These are phyloP conservation scores for Rutstroemia sp. DNA, from an alignment of 2,329 filamentous ascomycete genomes.

Conservation along the genomic window DNA sequence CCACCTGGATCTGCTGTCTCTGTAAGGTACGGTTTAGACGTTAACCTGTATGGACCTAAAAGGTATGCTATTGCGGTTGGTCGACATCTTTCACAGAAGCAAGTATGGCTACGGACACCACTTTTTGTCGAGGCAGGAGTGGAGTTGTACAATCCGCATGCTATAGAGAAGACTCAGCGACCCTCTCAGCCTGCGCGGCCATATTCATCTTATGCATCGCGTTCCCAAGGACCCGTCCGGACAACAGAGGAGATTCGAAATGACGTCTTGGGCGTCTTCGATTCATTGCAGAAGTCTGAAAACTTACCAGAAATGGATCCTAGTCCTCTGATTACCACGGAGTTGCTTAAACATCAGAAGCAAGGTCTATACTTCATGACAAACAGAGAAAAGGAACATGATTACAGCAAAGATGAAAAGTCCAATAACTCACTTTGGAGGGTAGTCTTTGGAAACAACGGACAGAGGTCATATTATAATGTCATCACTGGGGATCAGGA, in stretches of 20 bases:
- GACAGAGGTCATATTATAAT: slow-evolving; percentile 64
- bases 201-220: slow-evolving; percentile 31
- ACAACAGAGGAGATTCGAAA: slow-evolving; percentile 81
- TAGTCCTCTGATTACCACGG: slow-evolving; percentile 51
- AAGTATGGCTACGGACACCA: slow-evolving; percentile 60
- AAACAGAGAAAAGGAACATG: slow-evolving; percentile 61
- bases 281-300: slow-evolving; percentile 69
- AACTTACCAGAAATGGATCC: slow-evolving; percentile 69
- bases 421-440: slow-evolving; percentile 74
- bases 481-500: slow-evolving; percentile 72
- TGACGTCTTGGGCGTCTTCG: slow-evolving; percentile 82
- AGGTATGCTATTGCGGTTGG: slow-evolving; percentile 60
- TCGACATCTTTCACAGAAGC: slow-evolving; percentile 54
- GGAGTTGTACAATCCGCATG: slow-evolving; percentile 71
- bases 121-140: slow-evolving; percentile 60
- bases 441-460: slow-evolving; percentile 45
- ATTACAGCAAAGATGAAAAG: slow-evolving; percentile 50
- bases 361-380: slow-evolving; percentile 85
- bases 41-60: slow-evolving; percentile 74
- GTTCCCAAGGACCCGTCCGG: slow-evolving; percentile 35
- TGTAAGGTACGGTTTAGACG: slow-evolving; percentile 52
- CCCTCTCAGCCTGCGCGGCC: slow-evolving; percentile 22
- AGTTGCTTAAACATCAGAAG: slow-evolving; percentile 77
- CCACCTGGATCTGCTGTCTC: slow-evolving; percentile 55
- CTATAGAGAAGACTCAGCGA: slow-evolving; percentile 21